Conservation (phyloP, 352 stramenopile species). For the Globisporangium sylvaticum region DNA sequence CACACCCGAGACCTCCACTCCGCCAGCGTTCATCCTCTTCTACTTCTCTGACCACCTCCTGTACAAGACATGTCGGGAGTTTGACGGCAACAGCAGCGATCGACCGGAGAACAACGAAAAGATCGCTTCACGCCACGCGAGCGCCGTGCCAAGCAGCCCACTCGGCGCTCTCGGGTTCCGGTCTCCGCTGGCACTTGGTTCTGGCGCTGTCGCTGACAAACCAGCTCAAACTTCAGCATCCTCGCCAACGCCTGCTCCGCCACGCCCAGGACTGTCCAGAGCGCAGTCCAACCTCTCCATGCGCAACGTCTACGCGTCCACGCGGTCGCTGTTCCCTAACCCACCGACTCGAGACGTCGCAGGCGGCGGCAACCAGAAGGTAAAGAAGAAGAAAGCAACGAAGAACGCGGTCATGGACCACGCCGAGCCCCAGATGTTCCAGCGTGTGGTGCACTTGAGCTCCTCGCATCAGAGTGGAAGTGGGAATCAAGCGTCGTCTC, state of each 20-base stretch:
- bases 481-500: neutral
- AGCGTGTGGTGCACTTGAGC: constrained; percentile 26
- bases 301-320: constrained; percentile 13
- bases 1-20: neutral
- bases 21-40: constrained; percentile 31
- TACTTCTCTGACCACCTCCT: constrained; percentile 22
- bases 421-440: constrained; percentile 29
- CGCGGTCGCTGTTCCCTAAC: constrained; percentile 13
- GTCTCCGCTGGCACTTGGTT: constrained; percentile 2
- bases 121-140: neutral
- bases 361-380: neutral
- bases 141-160: too few relatives aligned
- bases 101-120: neutral
- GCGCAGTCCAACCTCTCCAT: constrained; percentile 1
- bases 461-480: neutral
- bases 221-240: neutral
- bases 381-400: constrained; percentile 19
- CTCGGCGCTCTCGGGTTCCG: constrained; percentile 3
- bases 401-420: constrained; percentile 45
- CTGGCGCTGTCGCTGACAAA: neutral
- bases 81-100: neutral
- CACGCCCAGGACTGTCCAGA: neutral
- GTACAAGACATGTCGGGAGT: neutral
- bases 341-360: neutral
- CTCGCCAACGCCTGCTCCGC: neutral